Percentiles rank a stretch among this genome's conserved stretches.
These are phyloP conservation scores for Dalbergia cochinchinensis DNA, from an alignment of 306 rosid species.

Conservation along the genomic window DNA sequence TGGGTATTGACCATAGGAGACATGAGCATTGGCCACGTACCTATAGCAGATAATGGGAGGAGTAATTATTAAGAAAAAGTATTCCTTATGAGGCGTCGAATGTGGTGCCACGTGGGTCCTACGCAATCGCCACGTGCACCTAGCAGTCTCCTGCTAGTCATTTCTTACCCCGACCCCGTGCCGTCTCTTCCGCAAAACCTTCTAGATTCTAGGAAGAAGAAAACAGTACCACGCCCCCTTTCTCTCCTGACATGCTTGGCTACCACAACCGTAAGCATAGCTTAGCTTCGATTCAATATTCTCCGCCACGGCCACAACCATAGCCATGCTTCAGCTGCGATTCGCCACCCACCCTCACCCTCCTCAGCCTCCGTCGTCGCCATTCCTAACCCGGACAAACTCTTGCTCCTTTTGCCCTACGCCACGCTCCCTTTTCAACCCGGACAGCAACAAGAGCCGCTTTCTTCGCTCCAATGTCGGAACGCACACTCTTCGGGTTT, in stretches of 20 bases:
- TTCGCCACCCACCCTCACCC: conserved; percentile 43
- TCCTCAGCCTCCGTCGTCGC: conserved; percentile 32
- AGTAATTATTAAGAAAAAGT: too few species aligned
- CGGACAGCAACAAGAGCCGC: not conserved
- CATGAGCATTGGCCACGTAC: too few species aligned
- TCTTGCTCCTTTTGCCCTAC: conserved; percentile 59
- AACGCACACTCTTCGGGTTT: conserved; percentile 50
- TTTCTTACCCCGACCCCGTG: conserved; percentile 39
- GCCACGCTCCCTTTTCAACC: conserved; percentile 38
- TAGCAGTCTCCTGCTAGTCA: not conserved
- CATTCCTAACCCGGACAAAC: conserved; percentile 18
- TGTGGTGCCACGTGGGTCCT: conserved; percentile 35
- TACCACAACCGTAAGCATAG: not conserved
- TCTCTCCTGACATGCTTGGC: not conserved
- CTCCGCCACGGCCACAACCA: not conserved
- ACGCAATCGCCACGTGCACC: conserved; percentile 51
- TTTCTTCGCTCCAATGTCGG: conserved; percentile 48
- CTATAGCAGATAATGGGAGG: too few species aligned
- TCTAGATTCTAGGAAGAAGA: not conserved
- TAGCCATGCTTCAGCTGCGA: conserved; percentile 67
- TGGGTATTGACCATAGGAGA: too few species aligned
- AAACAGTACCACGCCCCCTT: not conserved
- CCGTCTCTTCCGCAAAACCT: conserved; percentile 40
- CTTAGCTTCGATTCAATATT: not conserved
- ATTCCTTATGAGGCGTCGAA: not conserved